Conservation (phyloP, 2,329 filamentous ascomycete genomes). For the Cladobotryum mycophilum region DNA sequence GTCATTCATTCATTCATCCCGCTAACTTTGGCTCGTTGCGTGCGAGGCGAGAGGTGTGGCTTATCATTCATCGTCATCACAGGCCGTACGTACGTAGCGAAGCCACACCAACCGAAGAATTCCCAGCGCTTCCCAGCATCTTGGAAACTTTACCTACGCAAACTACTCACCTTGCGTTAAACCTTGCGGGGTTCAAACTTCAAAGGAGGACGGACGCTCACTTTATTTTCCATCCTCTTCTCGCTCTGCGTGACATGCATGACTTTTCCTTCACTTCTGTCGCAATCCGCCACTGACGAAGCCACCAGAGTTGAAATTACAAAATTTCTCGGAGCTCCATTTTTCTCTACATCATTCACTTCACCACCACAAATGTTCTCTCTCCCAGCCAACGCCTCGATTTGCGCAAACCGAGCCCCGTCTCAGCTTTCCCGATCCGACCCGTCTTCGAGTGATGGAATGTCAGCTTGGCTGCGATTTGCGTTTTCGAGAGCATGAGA, state of each 20-base stretch:
- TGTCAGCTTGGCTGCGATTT: constrained; percentile 24
- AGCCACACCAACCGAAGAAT: constrained; percentile 14
- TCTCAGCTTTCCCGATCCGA: constrained; percentile 21
- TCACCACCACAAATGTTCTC: constrained; percentile 32
- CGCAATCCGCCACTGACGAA: constrained; percentile 7
- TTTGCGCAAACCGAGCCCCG: constrained; percentile 31
- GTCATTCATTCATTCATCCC: no score
- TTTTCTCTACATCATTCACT: constrained; percentile 10
- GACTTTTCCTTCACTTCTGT: constrained; percentile 9
- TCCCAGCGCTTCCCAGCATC: constrained; percentile 11
- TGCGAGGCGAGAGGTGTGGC: no score
- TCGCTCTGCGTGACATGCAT: no score
- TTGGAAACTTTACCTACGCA: no score
- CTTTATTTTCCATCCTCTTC: constrained; percentile 6
- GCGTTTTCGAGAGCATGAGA: constrained; percentile 29
- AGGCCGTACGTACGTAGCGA: background rate
- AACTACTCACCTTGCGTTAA: background rate
- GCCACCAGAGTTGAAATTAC: constrained; percentile 2
- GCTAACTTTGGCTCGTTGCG: no score
- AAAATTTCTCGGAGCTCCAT: background rate
- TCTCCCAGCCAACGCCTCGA: constrained; percentile 28
- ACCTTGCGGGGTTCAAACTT: constrained; percentile 16
- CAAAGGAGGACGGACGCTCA: constrained; percentile 11
- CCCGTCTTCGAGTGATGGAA: constrained; percentile 28
- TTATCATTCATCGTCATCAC: background rate